Conservation (phyloP, 176 grass and related monocot genomes). For the Carex parvula region DNA sequence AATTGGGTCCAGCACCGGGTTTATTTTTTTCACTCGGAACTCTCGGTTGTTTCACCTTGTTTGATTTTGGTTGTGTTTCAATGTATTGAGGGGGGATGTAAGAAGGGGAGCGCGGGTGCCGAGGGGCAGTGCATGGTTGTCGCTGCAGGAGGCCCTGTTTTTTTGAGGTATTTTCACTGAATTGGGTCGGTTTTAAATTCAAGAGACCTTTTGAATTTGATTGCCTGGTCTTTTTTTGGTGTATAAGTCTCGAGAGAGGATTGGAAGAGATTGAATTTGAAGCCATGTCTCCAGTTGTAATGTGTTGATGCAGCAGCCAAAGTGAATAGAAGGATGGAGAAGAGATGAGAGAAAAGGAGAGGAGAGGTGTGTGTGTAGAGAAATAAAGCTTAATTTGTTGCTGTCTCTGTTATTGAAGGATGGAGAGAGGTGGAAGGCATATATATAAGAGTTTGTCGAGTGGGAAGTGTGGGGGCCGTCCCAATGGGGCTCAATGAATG, state of each 20-base stretch:
- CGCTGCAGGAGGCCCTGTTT: too few species aligned
- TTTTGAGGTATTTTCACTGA: too few species aligned
- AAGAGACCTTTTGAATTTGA: too few species aligned
- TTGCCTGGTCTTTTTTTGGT: background rate
- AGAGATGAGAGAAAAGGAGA: background rate
- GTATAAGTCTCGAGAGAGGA: background rate
- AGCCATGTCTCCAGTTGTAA: slow-evolving; percentile 32
- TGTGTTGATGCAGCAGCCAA: slow-evolving; percentile 7
- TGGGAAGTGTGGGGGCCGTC: background rate
- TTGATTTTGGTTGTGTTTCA: background rate
- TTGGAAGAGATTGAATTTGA: slow-evolving; percentile 27
- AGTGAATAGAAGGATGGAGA: slow-evolving; percentile 21
- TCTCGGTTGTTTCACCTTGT: background rate
- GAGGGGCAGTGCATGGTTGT: slow-evolving; percentile 15
- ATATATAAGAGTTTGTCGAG: slow-evolving; percentile 46
- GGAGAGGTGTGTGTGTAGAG: background rate
- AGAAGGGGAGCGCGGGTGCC: background rate
- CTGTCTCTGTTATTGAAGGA: slow-evolving; percentile 3
- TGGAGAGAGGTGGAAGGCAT: background rate
- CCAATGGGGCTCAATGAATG: background rate
- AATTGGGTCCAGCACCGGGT: background rate
- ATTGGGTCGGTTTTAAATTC: too few species aligned
- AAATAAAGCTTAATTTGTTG: background rate
- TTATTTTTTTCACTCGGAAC: background rate
- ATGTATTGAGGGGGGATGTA: background rate